These are phyloP conservation scores for Spizellomyces sp. DNA, from an alignment of 192 early-diverging fungal genomes.

Conservation along the genomic window DNA sequence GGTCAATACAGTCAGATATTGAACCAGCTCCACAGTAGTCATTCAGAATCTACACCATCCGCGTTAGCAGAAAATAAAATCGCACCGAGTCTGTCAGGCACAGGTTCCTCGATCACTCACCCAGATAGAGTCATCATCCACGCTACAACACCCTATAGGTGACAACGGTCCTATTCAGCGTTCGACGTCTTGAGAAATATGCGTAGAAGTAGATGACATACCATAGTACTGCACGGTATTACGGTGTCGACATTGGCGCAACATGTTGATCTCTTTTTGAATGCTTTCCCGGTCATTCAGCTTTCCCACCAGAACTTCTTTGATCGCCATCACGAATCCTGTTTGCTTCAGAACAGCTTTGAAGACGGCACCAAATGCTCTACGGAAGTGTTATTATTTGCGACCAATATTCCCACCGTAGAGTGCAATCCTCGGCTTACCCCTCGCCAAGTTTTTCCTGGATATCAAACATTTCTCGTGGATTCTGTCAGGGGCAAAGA, in stretches of 20 bases:
- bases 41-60: conserved; percentile 35
- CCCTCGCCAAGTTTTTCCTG: conserved; percentile 52
- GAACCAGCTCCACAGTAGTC: conserved; percentile 53
- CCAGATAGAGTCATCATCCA: conserved; percentile 43
- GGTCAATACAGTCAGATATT: conserved; percentile 40
- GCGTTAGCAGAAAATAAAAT: background rate
- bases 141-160: conserved; percentile 14
- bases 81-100: background rate
- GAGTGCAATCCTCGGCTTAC: background rate
- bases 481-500: conserved; percentile 15
- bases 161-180: no score
- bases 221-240: conserved; percentile 56
- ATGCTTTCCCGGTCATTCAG: conserved; percentile 36
- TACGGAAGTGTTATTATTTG: background rate
- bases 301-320: conserved; percentile 42
- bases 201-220: background rate
- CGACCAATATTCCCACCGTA: background rate
- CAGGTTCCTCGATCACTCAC: background rate
- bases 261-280: conserved; percentile 47
- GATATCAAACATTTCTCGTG: conserved; percentile 35
- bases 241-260: conserved; percentile 40
- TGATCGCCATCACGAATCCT: conserved; percentile 46
- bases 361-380: conserved; percentile 46
- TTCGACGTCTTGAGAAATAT: no score
- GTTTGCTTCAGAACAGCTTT: conserved; percentile 43